Evolutionary conservation across 352 stramenopile species (phyloP).

Genomic region (Phytophthora megakarya): DNA sequence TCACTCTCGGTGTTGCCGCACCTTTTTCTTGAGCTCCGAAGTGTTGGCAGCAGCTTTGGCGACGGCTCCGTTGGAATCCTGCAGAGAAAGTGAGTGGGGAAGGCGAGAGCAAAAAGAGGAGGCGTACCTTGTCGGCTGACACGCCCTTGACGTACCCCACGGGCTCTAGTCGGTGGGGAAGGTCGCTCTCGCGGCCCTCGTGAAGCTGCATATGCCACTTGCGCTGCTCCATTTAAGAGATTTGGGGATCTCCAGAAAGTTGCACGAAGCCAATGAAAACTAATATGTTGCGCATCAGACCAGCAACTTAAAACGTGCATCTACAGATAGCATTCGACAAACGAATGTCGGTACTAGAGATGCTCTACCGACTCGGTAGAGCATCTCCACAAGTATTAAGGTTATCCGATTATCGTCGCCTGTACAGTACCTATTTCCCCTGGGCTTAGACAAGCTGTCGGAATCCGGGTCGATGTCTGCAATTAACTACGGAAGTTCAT

Average conservation of each 20-base stretch:
- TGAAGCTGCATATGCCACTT: constrained; percentile 85
- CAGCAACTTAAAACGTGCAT: too few relatives aligned
- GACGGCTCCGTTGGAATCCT: constrained; percentile 63
- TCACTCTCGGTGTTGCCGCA: constrained; percentile 27
- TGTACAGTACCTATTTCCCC: too few relatives aligned
- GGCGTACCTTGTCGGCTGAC: constrained; percentile 57
- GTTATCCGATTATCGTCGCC: too few relatives aligned
- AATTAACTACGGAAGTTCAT: too few relatives aligned
- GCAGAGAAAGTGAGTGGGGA: background rate
- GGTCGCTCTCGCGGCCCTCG: constrained; percentile 74
- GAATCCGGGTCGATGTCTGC: too few relatives aligned
- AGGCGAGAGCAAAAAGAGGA: background rate
- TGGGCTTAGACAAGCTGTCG: too few relatives aligned
- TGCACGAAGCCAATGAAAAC: background rate
- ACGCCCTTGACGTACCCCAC: constrained; percentile 70
- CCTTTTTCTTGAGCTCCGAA: constrained; percentile 88
- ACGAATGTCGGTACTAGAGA: too few relatives aligned
- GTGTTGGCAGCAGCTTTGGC: constrained; percentile 73
- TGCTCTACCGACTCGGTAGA: too few relatives aligned
- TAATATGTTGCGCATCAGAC: background rate
- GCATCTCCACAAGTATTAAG: too few relatives aligned
- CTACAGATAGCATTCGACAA: too few relatives aligned
- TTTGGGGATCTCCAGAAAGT: background rate
- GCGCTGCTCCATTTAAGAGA: constrained; percentile 52
- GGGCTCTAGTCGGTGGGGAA: constrained; percentile 64